These are phyloP conservation scores for Conticribra guillardii DNA, from an alignment of 108 stramenopile species.

Conservation along the genomic window DNA sequence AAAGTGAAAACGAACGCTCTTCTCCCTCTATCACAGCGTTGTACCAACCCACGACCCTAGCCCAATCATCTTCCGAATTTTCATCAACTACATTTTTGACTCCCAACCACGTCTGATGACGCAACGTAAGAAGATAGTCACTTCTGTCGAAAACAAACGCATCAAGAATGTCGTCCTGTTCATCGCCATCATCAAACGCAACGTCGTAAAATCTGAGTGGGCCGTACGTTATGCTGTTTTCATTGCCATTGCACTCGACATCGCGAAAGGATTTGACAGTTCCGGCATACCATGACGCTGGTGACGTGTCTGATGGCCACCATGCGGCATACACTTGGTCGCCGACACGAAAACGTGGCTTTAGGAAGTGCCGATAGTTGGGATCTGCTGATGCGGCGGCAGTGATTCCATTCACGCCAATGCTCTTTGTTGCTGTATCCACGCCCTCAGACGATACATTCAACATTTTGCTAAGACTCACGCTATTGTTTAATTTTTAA, in stretches of 20 bases:
- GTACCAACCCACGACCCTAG: slow-evolving; percentile 13
- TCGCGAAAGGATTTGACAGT: not conserved
- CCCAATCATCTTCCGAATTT: slow-evolving; percentile 1
- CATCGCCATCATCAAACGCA: not conserved
- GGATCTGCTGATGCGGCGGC: no score
- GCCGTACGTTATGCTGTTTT: no score
- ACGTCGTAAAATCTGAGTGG: not conserved
- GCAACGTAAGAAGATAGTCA: not conserved
- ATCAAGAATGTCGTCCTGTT: slow-evolving; percentile 1
- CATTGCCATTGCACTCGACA: no score
- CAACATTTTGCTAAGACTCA: no score
- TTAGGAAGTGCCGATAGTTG: no score
- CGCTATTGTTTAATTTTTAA: no score
- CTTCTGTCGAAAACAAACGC: not conserved
- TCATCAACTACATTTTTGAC: slow-evolving; percentile 4
- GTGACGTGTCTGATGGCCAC: not conserved
- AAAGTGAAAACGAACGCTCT: not conserved
- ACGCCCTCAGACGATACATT: no score
- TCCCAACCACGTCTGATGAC: not conserved
- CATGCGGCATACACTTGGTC: slow-evolving; percentile 1
- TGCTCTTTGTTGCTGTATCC: no score
- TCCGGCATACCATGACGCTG: not conserved
- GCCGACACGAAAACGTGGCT: not conserved
- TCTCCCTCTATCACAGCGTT: slow-evolving; percentile 1
- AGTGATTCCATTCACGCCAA: no score